phyloP scores from a whole-genome alignment of 2,329 filamentous ascomycete genomes.

The Venturia asperata region DNA sequence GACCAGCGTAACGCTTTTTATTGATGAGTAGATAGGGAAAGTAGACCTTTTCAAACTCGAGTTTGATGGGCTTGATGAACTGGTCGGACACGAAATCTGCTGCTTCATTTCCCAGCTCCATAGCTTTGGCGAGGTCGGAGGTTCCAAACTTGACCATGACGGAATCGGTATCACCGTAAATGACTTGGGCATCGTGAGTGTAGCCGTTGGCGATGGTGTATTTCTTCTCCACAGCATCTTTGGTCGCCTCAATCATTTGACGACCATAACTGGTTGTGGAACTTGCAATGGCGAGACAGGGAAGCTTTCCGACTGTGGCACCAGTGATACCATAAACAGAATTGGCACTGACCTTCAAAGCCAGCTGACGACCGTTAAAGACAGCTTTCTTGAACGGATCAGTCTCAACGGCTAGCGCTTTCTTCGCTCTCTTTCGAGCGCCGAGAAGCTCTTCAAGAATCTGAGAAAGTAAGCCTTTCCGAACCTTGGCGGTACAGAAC shows the following conservation, averaged over 20 bases:
- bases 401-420: constrained; percentile 77
- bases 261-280: constrained; percentile 95
- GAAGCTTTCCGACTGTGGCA: constrained; percentile 90
- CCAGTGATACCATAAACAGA: constrained; percentile 96
- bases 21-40: constrained; percentile 98
- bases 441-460: constrained; percentile 88
- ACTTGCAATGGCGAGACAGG: constrained; percentile 89
- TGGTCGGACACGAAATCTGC: constrained; percentile 81
- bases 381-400: constrained; percentile 98
- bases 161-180: constrained; percentile 98
- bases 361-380: constrained; percentile 91
- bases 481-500: constrained; percentile 80
- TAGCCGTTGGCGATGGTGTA: constrained; percentile 95
- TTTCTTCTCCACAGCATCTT: constrained; percentile 82
- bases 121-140: constrained; percentile 75
- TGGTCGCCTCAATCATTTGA: constrained; percentile 98
- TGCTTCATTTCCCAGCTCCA: constrained; percentile 93
- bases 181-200: constrained; percentile 87
- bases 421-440: constrained; percentile 93
- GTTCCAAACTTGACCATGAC: constrained; percentile 99
- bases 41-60: constrained; percentile 99
- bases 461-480: constrained; percentile 86
- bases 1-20: constrained; percentile 97
- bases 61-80: constrained; percentile 94
- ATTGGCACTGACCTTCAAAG: constrained; percentile 94